Evolutionary conservation across 2,329 filamentous ascomycete genomes (phyloP).

Genomic region (Aspergillus tanneri): DNA sequence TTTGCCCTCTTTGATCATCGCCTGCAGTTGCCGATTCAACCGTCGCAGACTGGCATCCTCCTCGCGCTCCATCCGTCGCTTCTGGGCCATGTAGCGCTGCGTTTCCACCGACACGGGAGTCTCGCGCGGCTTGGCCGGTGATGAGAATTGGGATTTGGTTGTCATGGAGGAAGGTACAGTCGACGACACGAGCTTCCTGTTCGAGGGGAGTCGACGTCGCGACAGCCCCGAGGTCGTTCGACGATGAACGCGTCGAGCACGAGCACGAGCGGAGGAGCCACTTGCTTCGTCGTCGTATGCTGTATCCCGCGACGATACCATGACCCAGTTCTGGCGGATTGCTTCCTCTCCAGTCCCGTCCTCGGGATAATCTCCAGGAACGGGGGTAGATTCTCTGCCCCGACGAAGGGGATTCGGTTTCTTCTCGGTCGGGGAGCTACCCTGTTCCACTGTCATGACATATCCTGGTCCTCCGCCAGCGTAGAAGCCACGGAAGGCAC

Average conservation of each 20-base stretch:
- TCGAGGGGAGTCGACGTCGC: too few species aligned
- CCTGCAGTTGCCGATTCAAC: conserved; percentile 75
- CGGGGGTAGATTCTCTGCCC: conserved; percentile 39
- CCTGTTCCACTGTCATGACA: conserved; percentile 46
- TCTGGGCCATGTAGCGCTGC: conserved; percentile 68
- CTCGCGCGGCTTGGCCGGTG: conserved; percentile 31
- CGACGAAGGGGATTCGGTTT: conserved; percentile 4
- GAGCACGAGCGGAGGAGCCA: conserved; percentile 8
- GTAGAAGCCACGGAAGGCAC: conserved; percentile 77
- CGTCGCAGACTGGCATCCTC: conserved; percentile 75
- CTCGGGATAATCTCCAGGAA: conserved; percentile 57
- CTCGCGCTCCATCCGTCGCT: conserved; percentile 70
- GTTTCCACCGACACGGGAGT: conserved; percentile 57
- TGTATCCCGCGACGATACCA: conserved; percentile 49
- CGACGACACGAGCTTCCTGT: too few species aligned
- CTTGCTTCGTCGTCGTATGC: conserved; percentile 21
- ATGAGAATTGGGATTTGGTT: conserved; percentile 22
- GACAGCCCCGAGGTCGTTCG: not conserved
- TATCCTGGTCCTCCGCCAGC: conserved; percentile 79
- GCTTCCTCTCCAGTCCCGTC: too few species aligned
- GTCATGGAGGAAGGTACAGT: too few species aligned
- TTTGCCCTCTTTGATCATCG: conserved; percentile 85
- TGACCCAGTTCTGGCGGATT: conserved; percentile 68
- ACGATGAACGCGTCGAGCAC: conserved; percentile 18
- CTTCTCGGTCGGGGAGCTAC: conserved; percentile 26